These are phyloP conservation scores for Podospora conica DNA, from an alignment of 495 filamentous ascomycete species.

Conservation along the genomic window DNA sequence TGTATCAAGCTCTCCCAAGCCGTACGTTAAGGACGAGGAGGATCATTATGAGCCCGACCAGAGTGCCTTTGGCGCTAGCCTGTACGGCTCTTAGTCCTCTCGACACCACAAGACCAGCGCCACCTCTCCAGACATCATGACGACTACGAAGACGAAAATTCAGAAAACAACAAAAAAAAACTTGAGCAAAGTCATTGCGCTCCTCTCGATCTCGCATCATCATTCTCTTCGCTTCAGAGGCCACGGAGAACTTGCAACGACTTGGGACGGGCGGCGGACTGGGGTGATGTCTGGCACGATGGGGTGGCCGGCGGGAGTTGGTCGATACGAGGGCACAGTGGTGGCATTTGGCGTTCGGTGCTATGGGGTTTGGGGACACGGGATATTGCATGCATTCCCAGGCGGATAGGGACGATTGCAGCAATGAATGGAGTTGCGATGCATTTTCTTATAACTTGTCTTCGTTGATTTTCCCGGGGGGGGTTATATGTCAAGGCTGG, in stretches of 20 bases:
- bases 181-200: neutral
- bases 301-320: neutral
- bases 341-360: neutral
- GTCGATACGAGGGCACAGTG: neutral
- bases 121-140: neutral
- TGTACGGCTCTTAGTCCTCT: too few relatives aligned
- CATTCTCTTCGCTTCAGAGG: too few relatives aligned
- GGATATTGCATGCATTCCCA: neutral
- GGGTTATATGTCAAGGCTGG: neutral
- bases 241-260: too few relatives aligned
- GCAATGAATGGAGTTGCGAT: neutral
- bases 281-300: too few relatives aligned
- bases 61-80: neutral
- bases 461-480: neutral
- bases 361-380: neutral
- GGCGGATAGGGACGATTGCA: neutral
- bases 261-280: too few relatives aligned
- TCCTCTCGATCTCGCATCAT: too few relatives aligned
- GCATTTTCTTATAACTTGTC: neutral
- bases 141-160: neutral
- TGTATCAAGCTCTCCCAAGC: neutral
- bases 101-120: neutral
- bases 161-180: neutral
- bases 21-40: neutral
- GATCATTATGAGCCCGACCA: constrained; percentile 1